A percentile compares a stretch with the other conserved stretches of the same genome.
These are phyloP conservation scores for Juglanconis oblonga DNA, from an alignment of 2,329 filamentous ascomycete genomes.

Conservation along the genomic window DNA sequence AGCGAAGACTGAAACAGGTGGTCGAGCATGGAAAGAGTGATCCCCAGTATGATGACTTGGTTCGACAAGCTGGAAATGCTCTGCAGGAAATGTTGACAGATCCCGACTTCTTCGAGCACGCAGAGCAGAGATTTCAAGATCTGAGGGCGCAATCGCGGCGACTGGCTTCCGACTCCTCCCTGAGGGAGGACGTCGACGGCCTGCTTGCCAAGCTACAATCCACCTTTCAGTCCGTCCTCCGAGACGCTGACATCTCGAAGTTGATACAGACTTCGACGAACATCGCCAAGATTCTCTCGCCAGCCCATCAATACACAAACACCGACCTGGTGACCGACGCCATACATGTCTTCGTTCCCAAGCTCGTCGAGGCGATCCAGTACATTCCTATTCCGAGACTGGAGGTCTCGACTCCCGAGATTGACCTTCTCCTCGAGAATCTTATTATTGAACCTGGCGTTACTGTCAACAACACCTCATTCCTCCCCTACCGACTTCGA, in stretches of 20 bases:
- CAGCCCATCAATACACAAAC: slow-evolving; percentile 61
- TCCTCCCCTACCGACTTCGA: slow-evolving; percentile 80
- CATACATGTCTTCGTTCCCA: slow-evolving; percentile 76
- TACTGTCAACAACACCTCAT: slow-evolving; percentile 82
- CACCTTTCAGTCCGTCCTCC: slow-evolving; percentile 65
- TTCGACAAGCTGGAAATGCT: slow-evolving; percentile 69
- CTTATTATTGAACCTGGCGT: slow-evolving; percentile 83
- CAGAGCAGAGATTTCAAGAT: slow-evolving; percentile 52
- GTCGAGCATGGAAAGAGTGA: slow-evolving; percentile 73
- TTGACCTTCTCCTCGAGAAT: slow-evolving; percentile 87
- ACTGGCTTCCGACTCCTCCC: slow-evolving; percentile 62
- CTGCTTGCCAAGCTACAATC: slow-evolving; percentile 66
- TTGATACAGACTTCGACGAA: slow-evolving; percentile 65
- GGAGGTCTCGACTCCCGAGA: slow-evolving; percentile 78
- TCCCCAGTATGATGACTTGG: slow-evolving; percentile 76
- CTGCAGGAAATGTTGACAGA: slow-evolving; percentile 81
- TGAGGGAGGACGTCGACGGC: slow-evolving; percentile 70
- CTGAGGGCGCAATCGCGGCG: slow-evolving; percentile 57
- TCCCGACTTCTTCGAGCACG: slow-evolving; percentile 78
- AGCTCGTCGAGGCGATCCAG: slow-evolving; percentile 74
- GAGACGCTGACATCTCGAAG: slow-evolving; percentile 70
- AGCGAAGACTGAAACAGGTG: slow-evolving; percentile 65
- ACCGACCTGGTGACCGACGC: slow-evolving; percentile 71
- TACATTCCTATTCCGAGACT: slow-evolving; percentile 86
- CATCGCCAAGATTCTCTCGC: slow-evolving; percentile 68